These are phyloP conservation scores for Colletotrichum sp. DNA, from an alignment of 2,329 filamentous ascomycete species.

Conservation along the genomic window DNA sequence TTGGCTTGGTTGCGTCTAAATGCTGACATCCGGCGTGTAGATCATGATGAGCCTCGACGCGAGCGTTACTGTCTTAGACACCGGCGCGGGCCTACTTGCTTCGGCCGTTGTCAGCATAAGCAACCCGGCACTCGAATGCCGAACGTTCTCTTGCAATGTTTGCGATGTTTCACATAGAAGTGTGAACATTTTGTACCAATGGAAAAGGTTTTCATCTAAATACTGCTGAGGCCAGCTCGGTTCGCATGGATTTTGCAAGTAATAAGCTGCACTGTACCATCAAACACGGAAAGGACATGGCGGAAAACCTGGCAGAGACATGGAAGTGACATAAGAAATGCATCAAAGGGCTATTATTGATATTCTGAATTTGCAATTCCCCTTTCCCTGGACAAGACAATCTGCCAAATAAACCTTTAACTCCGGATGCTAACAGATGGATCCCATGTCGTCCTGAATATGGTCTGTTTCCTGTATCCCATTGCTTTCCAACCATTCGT, in stretches of 20 bases:
- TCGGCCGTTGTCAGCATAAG: not conserved
- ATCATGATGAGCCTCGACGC: not conserved
- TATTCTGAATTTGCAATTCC: not conserved
- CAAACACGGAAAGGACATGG: not conserved
- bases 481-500: not conserved
- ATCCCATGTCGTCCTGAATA: not conserved
- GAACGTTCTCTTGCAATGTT: not conserved
- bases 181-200: fast-evolving
- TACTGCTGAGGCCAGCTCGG: not conserved
- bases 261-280: not conserved
- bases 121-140: not conserved
- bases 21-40: not conserved
- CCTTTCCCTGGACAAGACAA: not conserved
- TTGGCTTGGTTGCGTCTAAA: not conserved
- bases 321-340: not conserved
- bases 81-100: not conserved
- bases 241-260: not conserved
- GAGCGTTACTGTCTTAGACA: not conserved
- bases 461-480: not conserved
- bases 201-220: not conserved
- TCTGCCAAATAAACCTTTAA: not conserved
- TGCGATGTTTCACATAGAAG: not conserved
- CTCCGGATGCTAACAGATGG: not conserved
- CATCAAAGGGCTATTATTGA: not conserved
- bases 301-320: not conserved